Base-by-base conservation (phyloP, 441 rosid species). In the Pelargonium hybrid region DNA sequence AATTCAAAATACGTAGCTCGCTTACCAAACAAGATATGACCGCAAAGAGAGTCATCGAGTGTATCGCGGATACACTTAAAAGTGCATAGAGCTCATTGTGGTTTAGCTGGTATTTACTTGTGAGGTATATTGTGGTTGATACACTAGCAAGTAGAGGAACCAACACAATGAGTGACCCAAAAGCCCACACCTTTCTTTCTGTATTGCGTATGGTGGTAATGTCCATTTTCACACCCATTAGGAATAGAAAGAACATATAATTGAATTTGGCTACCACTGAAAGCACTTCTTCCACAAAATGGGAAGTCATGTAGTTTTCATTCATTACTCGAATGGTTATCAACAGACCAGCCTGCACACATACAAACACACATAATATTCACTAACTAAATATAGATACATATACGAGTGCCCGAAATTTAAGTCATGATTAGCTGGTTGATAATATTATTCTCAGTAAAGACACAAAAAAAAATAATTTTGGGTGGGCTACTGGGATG, bases 171-270 rank as follows among this genome's bases (percentile, higher is more conserved):
- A 73, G 63, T 61, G 80, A 5, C 11, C 92, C 92, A 0, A 84
- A 69, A 7, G 73, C 70, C 13, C 76, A 57, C 23, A 79, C 77
- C 20, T 79, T 83, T 68, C 23, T 79, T 29, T 80, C 83, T 0
- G 80, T 61, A 20, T 61, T 83, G 0, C 65, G 50, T 1, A 82
- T 54, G 47, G 77, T 57, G 62, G 71, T 25, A 29, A 81, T 71
- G 59, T 87, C 87, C 87, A 81, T 83, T 84, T 86, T 86, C 63
- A 87, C 88, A 47, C 80, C 92, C 71, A 65, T 78, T 57, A 84
- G 75, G 75, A 86, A 87, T 70, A 86, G 67, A 74, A 84, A 87
- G 73, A 86, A 61, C 59, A 73, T 77, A 62, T 74, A 84, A 7
- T 50, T 50, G 56, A 50, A 50, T n/a, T 50, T 50, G 18, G 56